Evolutionary conservation across 129 eudicot species (phyloP).

Genomic region (Mikania micrantha): DNA sequence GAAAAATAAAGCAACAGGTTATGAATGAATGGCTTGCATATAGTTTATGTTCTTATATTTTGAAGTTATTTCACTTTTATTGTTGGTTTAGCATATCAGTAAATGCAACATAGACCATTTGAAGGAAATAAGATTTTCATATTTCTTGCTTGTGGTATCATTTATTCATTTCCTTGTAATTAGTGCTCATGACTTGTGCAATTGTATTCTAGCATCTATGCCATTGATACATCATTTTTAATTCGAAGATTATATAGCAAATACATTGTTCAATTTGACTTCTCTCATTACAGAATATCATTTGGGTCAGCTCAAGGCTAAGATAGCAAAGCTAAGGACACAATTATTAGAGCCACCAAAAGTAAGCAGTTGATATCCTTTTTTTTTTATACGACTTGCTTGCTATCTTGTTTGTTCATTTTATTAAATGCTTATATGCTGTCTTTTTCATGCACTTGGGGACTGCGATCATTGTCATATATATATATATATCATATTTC

Average conservation of each 20-base stretch:
- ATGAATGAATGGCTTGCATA: conserved; percentile 8
- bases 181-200: no score
- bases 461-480: not conserved
- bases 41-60: not conserved
- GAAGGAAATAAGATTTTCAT: not conserved
- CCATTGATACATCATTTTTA: not conserved
- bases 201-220: conserved; percentile 3
- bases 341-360: conserved; percentile 96
- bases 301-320: conserved; percentile 99
- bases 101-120: not conserved
- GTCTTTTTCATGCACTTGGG: not conserved
- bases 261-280: not conserved
- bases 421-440: not conserved
- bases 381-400: not conserved
- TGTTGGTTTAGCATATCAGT: not conserved
- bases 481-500: not conserved
- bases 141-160: no score
- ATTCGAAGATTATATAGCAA: conserved; percentile 3
- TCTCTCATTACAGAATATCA: conserved; percentile 62
- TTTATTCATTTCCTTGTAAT: no score
- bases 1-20: conserved; percentile 97
- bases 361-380: conserved; percentile 37
- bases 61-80: not conserved
- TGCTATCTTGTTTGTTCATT: conserved; percentile 7
- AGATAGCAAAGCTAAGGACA: conserved; percentile 98